Evolutionary conservation across 2,329 filamentous ascomycete species (phyloP).

Genomic region (Cladophialophora yegresii): DNA sequence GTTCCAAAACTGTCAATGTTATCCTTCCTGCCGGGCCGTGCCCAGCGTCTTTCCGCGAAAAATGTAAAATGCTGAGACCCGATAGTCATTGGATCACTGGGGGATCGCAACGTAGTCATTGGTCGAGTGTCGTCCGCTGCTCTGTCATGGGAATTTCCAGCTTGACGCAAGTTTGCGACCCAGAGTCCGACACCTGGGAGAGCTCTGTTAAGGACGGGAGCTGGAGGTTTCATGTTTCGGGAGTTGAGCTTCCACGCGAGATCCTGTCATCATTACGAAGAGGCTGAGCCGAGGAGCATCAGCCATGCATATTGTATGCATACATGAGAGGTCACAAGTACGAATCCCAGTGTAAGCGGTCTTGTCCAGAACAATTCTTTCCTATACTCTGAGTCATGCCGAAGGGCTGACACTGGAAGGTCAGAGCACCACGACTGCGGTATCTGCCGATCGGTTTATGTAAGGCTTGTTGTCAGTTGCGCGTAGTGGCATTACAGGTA

Average conservation of each 20-base stretch:
- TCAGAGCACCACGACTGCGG: neutral
- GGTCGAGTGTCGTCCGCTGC: neutral
- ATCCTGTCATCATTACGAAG: conserved; percentile 19
- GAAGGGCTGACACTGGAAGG: neutral
- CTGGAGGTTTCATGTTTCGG: neutral
- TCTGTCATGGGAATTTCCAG: neutral
- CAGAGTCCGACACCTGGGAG: neutral
- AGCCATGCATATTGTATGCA: conserved; percentile 1
- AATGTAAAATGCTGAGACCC: neutral
- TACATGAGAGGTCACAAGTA: neutral
- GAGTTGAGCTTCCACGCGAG: neutral
- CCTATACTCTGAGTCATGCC: neutral
- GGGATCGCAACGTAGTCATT: neutral
- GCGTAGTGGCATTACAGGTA: neutral
- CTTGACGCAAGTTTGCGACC: neutral
- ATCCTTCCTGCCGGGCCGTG: neutral
- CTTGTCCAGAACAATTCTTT: neutral
- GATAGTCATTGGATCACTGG: neutral
- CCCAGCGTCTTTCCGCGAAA: neutral
- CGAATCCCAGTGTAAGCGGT: neutral
- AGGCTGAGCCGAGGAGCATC: conserved; percentile 5
- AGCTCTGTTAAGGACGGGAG: neutral
- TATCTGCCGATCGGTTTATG: neutral
- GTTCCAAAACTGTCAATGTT: neutral
- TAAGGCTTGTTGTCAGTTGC: neutral